These are phyloP conservation scores for Kokia cookei DNA, from an alignment of 441 rosid species.

Conservation along the genomic window DNA sequence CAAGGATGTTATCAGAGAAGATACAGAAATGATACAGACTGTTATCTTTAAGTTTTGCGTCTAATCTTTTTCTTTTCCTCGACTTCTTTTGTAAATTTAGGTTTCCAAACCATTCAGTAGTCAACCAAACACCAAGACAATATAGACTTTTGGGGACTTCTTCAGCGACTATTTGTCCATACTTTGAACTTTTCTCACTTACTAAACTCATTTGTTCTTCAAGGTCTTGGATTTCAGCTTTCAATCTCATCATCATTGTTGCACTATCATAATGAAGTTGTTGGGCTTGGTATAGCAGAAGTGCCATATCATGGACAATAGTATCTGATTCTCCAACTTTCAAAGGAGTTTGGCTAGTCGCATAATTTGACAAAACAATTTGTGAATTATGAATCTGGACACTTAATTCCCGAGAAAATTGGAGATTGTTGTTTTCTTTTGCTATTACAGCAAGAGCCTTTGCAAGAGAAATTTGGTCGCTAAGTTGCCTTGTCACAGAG, in stretches of 20 bases:
- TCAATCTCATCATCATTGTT: conserved; percentile 95
- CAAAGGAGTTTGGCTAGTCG: conserved; percentile 69
- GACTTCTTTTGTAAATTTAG: conserved; percentile 38
- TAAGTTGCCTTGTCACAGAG: conserved; percentile 80
- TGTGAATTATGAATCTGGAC: conserved; percentile 93
- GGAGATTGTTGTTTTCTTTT: conserved; percentile 90
- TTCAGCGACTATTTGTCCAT: conserved; percentile 96
- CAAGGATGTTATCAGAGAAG: conserved; percentile 85
- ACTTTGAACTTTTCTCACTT: conserved; percentile 78
- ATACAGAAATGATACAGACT: conserved; percentile 60
- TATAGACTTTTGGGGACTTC: conserved; percentile 96
- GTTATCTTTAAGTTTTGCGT: conserved; percentile 50
- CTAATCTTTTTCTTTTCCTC: conserved; percentile 31
- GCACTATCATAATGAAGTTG: conserved; percentile 92
- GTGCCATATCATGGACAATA: conserved; percentile 81
- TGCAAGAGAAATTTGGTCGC: conserved; percentile 89
- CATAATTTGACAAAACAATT: conserved; percentile 72
- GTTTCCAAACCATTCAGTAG: conserved; percentile 80
- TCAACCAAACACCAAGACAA: conserved; percentile 81
- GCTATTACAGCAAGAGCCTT: conserved; percentile 91
- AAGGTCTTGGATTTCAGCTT: conserved; percentile 76
- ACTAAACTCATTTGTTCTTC: conserved; percentile 74
- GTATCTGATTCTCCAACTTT: conserved; percentile 67
- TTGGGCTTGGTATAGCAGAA: conserved; percentile 85
- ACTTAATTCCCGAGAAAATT: conserved; percentile 95